phyloP scores from a whole-genome alignment of 1,284 basidiomycete genomes.

The Sphagnurus paluster region DNA sequence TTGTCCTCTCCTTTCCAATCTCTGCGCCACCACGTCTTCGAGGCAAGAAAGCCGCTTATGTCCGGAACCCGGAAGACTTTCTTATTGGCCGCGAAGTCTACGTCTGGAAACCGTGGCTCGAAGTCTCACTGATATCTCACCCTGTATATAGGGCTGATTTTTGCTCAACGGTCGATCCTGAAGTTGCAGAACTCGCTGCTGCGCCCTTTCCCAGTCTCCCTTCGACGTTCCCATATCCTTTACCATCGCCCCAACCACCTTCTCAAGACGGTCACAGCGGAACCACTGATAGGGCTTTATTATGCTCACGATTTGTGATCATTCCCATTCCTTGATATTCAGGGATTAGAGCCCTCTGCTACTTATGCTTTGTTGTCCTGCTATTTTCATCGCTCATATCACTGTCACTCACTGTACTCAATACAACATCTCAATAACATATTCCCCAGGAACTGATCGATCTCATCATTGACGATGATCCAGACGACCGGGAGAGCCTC shows the following conservation, averaged over 20 bases:
- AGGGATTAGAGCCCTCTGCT: too few species aligned
- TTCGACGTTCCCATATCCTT: slow-evolving; percentile 12
- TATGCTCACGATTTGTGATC: slow-evolving; percentile 23
- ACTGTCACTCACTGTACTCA: too few species aligned
- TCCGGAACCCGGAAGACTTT: slow-evolving; percentile 24
- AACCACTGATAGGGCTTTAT: slow-evolving; percentile 12
- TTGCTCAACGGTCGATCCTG: background rate
- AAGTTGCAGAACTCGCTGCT: background rate
- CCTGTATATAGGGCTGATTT: background rate
- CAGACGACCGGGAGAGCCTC: too few species aligned
- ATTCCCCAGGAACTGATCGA: too few species aligned
- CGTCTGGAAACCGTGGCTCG: slow-evolving; percentile 31
- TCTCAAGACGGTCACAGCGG: slow-evolving; percentile 5
- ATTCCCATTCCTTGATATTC: slow-evolving; percentile 1
- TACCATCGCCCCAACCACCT: slow-evolving; percentile 2
- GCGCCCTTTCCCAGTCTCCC: slow-evolving; percentile 21
- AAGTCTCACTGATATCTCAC: slow-evolving; percentile 13
- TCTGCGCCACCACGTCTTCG: slow-evolving; percentile 18
- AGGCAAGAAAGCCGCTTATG: slow-evolving; percentile 9
- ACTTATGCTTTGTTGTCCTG: too few species aligned
- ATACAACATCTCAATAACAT: too few species aligned
- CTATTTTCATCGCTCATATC: too few species aligned
- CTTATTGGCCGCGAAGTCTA: slow-evolving; percentile 23
- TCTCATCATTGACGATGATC: too few species aligned
- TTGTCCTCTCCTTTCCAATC: slow-evolving; percentile 27